Evolutionary conservation across 768 basidiomycete species (phyloP), one percentile per base, ranked within the genome.

Genomic region (Auricularia heimuer): DNA sequence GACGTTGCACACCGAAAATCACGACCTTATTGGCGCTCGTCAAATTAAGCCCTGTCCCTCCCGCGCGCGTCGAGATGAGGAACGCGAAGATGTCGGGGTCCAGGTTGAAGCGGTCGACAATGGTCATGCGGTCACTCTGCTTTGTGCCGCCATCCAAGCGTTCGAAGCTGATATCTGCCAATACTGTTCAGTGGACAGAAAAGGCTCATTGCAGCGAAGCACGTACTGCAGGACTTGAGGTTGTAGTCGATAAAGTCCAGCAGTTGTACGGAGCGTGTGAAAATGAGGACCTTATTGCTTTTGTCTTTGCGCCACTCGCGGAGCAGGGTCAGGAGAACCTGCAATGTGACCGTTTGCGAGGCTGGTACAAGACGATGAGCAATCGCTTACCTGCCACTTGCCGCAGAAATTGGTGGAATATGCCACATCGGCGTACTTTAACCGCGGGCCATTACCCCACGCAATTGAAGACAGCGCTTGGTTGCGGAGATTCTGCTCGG

Each of bases 11-110:
- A 87, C 88, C 90, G 72, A 96, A 93, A 51, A 94, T 90, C 34
- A 94, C 90, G 24, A 97, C 96, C 75, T 91, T 94, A 72, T 98
- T 98, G 3, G 96, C 94, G 3, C 89, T 89, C 16, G 92, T 93
- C 60, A 97, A 75, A 71, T 95, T 97, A 56, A 97, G 77, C 2
- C 94, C 94, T 4, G 91, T 92, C 2, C 94, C 95, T 1, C 95
- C 95, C 2, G 94, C 93, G 63, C 92, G 78, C 0, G 93, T 97
- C 4, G 92, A 94, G 64, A 97, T 94, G 63, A 96, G 77, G 73
- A 96, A 93, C 51, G 94, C 75, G 71, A 86, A 94, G 54, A 90
- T 74, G 24, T 86, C 78, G 0, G 86, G 81, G 67, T 93, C 86
- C 10, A 79, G 72, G 67, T 97, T 88, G 71, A 96, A 97, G 68